phyloP scores from a whole-genome alignment of 2,329 filamentous ascomycete species.

The Plectosphaerella plurivora region DNA sequence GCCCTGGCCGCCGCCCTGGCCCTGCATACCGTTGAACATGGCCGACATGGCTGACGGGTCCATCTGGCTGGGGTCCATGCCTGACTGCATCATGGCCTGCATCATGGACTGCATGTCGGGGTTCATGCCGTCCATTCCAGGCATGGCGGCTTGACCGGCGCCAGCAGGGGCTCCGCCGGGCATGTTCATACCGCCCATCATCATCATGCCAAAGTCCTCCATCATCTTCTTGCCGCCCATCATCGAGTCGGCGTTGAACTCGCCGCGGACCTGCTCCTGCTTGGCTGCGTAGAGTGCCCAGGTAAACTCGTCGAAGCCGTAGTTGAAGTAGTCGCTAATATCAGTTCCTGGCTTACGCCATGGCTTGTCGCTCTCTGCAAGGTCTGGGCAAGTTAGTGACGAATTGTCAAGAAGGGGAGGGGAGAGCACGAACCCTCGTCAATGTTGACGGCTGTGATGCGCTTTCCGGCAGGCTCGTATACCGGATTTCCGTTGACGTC shows the following conservation, averaged over 20 bases:
- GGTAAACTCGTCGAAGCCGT: slow-evolving; percentile 97
- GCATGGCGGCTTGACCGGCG: slow-evolving; percentile 36
- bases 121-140: slow-evolving; percentile 59
- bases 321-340: slow-evolving; percentile 97
- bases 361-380: slow-evolving; percentile 80
- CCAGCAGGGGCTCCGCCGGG: slow-evolving; percentile 23
- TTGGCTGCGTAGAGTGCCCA: slow-evolving; percentile 94
- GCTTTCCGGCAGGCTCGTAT: slow-evolving; percentile 75
- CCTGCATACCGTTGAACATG: slow-evolving; percentile 58
- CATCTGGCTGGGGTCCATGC: slow-evolving; percentile 64
- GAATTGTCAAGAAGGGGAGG: not conserved
- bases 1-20: slow-evolving; percentile 39
- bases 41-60: slow-evolving; percentile 53
- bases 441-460: slow-evolving; percentile 71
- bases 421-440: slow-evolving; percentile 50
- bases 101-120: slow-evolving; percentile 66
- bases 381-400: slow-evolving; percentile 35
- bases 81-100: slow-evolving; percentile 64
- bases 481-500: slow-evolving; percentile 80
- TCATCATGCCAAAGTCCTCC: slow-evolving; percentile 64
- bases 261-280: slow-evolving; percentile 72
- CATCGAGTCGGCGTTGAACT: slow-evolving; percentile 65
- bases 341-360: slow-evolving; percentile 95
- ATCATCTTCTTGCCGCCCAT: slow-evolving; percentile 73
- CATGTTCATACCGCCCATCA: slow-evolving; percentile 51